These are phyloP conservation scores for Hypoxylon sp. DNA, from an alignment of 2,329 filamentous ascomycete genomes.

Conservation along the genomic window DNA sequence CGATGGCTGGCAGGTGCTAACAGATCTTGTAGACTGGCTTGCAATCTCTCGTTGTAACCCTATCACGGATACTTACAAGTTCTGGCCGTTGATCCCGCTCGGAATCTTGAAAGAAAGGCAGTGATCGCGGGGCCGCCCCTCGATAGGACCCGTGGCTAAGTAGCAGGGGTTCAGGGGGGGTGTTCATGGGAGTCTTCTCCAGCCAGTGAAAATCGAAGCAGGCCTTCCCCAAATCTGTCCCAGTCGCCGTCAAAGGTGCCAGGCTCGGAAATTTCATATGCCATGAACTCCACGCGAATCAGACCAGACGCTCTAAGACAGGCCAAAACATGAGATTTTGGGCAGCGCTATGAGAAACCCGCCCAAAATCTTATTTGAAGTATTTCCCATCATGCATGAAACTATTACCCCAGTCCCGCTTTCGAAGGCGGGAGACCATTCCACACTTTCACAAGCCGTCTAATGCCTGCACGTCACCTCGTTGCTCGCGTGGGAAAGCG, in stretches of 20 bases:
- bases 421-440: conserved; percentile 37
- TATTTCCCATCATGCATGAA: conserved; percentile 40
- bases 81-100: conserved; percentile 46
- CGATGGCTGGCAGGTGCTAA: conserved; percentile 40
- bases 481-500: conserved; percentile 34
- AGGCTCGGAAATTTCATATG: conserved; percentile 42
- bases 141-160: conserved; percentile 38
- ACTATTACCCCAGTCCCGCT: conserved; percentile 34
- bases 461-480: conserved; percentile 40
- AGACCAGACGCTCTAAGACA: conserved; percentile 27
- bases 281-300: conserved; percentile 41
- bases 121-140: conserved; percentile 45
- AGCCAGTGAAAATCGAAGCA: conserved; percentile 48
- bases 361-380: conserved; percentile 35
- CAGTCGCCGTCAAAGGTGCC: conserved; percentile 42
- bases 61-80: conserved; percentile 50
- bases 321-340: conserved; percentile 31
- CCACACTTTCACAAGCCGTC: conserved; percentile 24
- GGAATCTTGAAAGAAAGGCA: conserved; percentile 42
- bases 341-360: conserved; percentile 23
- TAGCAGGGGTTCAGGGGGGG: conserved; percentile 43
- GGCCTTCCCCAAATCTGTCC: conserved; percentile 49
- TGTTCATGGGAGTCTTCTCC: conserved; percentile 46
- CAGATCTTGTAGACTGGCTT: conserved; percentile 41
- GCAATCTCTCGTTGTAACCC: conserved; percentile 48